Conservation (phyloP, 331 rosid genomes). For the Ulmus americana region DNA sequence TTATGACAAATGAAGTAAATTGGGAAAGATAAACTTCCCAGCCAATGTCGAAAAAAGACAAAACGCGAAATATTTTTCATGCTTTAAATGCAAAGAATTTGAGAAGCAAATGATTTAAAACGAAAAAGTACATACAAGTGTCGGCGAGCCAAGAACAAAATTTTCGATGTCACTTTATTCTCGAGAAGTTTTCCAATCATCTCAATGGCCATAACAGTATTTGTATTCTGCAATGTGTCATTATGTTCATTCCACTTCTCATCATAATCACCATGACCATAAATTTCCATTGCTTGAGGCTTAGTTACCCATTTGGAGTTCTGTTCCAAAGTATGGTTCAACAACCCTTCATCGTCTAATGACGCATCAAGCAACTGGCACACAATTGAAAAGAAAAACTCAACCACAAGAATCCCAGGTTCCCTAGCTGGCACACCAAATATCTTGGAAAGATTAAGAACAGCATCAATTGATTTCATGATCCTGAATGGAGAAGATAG, state of each 20-base stretch:
- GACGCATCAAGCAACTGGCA: slow-evolving; percentile 95
- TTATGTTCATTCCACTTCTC: slow-evolving; percentile 47
- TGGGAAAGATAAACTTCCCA: not conserved
- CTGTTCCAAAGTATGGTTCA: slow-evolving; percentile 57
- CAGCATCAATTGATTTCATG: slow-evolving; percentile 67
- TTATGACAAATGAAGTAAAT: slow-evolving; percentile 1
- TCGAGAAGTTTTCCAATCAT: slow-evolving; percentile 68
- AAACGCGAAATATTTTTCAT: slow-evolving; percentile 4
- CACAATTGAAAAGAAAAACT: slow-evolving; percentile 65
- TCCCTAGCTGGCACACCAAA: slow-evolving; percentile 62
- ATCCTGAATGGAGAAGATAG: slow-evolving; percentile 47
- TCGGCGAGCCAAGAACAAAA: slow-evolving; percentile 67
- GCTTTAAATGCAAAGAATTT: not conserved
- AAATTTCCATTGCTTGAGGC: slow-evolving; percentile 76
- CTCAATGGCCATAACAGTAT: slow-evolving; percentile 68
- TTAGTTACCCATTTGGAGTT: slow-evolving; percentile 55
- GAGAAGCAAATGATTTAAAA: slow-evolving; percentile 8
- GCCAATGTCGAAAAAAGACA: not conserved
- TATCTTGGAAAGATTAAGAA: slow-evolving; percentile 62
- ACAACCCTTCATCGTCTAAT: slow-evolving; percentile 77
- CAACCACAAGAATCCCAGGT: slow-evolving; percentile 82
- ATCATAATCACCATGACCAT: slow-evolving; percentile 37
- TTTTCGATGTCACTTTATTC: slow-evolving; percentile 52
- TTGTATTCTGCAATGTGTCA: slow-evolving; percentile 52
- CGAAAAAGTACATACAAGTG: slow-evolving; percentile 55